phyloP scores from a whole-genome alignment of 495 filamentous ascomycete species.

The Chaetomium fimeti region DNA sequence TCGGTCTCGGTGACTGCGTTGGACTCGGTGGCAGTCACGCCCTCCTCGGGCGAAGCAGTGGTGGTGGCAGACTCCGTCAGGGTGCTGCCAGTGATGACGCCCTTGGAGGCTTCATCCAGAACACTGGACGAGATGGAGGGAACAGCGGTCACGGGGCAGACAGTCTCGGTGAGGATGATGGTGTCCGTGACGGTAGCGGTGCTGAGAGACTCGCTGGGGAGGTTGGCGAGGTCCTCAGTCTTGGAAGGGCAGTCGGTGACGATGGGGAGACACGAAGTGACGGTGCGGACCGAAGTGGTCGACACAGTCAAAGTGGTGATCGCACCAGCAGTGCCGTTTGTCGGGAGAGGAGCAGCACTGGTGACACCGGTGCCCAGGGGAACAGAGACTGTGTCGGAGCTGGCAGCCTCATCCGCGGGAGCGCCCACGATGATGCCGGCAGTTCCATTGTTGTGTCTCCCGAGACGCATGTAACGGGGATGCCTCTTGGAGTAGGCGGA shows the following conservation, averaged over 20 bases:
- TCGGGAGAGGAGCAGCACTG: slow-evolving; percentile 25
- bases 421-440: slow-evolving; percentile 1
- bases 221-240: slow-evolving; percentile 35
- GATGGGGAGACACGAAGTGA: slow-evolving; percentile 61
- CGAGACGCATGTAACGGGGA: slow-evolving; percentile 43
- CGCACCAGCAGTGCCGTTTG: slow-evolving; percentile 25
- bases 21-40: slow-evolving; percentile 26
- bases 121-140: slow-evolving; percentile 44
- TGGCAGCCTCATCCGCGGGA: background rate
- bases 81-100: slow-evolving; percentile 37
- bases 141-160: slow-evolving; percentile 48
- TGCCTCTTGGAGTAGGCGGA: slow-evolving; percentile 39
- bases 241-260: slow-evolving; percentile 62
- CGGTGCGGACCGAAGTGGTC: slow-evolving; percentile 58
- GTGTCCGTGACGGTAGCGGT: slow-evolving; percentile 48
- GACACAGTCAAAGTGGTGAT: slow-evolving; percentile 51
- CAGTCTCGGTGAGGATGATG: slow-evolving; percentile 44
- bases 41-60: slow-evolving; percentile 21
- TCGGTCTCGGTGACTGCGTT: slow-evolving; percentile 24
- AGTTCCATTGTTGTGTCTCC: slow-evolving; percentile 40
- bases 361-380: slow-evolving; percentile 25
- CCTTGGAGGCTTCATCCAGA: slow-evolving; percentile 36
- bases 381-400: background rate
- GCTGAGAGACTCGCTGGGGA: slow-evolving; percentile 34
- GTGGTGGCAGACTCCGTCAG: slow-evolving; percentile 22